Evolutionary conservation across 2,329 filamentous ascomycete species (phyloP), one percentile per base, ranked within the genome.

Genomic region (Cladosporium austrohemisphaericum): DNA sequence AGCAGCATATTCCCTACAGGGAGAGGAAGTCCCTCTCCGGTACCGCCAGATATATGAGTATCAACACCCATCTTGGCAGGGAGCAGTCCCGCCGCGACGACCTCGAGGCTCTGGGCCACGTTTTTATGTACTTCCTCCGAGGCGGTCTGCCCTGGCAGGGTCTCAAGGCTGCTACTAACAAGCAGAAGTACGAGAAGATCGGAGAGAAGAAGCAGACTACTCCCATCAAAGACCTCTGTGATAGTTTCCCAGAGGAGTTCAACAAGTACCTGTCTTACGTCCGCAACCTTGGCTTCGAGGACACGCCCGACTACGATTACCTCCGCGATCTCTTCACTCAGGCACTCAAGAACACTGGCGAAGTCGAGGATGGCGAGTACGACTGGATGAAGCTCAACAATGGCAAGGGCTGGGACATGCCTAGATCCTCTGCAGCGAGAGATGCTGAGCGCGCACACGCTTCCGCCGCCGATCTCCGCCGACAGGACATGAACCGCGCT

Each of bases 131-230:
- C 69, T 84, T 85, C 69, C 70, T 85, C 40, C 70, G 81, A 52
- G 81, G 81, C 35, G 81, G 81, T 50, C 73, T 85, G 44, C 81
- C 81, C 49, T 85, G 81, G 81, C 81, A 85, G 66, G 81, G 81
- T 48, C 68, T 84, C 51, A 84, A 84, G 69, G 81, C 81, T 60
- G 81, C 81, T 13, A 85, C 81, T 49, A 85, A 85, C 72, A 85
- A 98, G 81, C 93, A 98, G 69, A 98, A 98, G 75, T 98, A 98
- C 68, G 93, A 98, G 75, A 97, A 97, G 80, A 98, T 98, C 71
- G 93, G 93, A 37, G 92, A 98, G 78, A 97, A 98, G 85, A 98
- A 98, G 77, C 93, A 97, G 75, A 96, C 92, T 0, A 97, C 93
- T 18, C 81, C 83, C 4, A 94, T 98, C 74, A 95, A 96, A 75